Evolutionary conservation across 23 red algal species (phyloP).

Genomic region (Porphyridium purpureum): DNA sequence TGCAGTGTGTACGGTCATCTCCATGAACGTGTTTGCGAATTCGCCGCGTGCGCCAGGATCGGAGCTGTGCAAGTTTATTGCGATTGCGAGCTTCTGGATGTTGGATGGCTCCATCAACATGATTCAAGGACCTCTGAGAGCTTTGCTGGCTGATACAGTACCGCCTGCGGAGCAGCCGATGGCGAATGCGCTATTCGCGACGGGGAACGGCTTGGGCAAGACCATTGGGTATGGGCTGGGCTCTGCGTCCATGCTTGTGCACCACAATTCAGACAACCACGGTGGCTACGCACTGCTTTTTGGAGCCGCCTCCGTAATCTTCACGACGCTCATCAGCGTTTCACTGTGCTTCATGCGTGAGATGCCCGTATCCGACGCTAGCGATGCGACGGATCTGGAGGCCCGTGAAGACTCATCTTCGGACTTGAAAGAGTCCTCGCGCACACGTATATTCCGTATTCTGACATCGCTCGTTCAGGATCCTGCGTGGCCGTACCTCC

Average conservation of each 20-base stretch:
- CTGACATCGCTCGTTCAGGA: too few species aligned
- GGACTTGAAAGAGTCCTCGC: too few species aligned
- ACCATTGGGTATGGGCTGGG: slow-evolving; percentile 25
- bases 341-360: too few species aligned
- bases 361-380: too few species aligned
- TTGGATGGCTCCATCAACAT: slow-evolving; percentile 65
- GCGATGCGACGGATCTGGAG: too few species aligned
- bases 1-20: slow-evolving; percentile 18
- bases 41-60: slow-evolving; percentile 15
- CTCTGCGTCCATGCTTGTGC: too few species aligned
- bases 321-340: too few species aligned
- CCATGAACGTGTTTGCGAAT: slow-evolving; percentile 26
- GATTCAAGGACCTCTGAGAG: slow-evolving; percentile 35
- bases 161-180: slow-evolving; percentile 52
- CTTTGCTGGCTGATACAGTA: slow-evolving; percentile 47
- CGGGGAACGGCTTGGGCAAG: slow-evolving; percentile 48
- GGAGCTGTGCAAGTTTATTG: slow-evolving; percentile 20
- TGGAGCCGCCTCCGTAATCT: slow-evolving; percentile 31
- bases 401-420: too few species aligned
- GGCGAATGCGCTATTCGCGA: slow-evolving; percentile 42
- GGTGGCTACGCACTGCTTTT: slow-evolving; percentile 56
- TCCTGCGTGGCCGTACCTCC: too few species aligned
- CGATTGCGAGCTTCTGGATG: slow-evolving; percentile 53
- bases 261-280: slow-evolving; percentile 2
- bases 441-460: too few species aligned